Conservation (phyloP, 371 early-diverging fungal genomes). For the Haplosporangium sp. region DNA sequence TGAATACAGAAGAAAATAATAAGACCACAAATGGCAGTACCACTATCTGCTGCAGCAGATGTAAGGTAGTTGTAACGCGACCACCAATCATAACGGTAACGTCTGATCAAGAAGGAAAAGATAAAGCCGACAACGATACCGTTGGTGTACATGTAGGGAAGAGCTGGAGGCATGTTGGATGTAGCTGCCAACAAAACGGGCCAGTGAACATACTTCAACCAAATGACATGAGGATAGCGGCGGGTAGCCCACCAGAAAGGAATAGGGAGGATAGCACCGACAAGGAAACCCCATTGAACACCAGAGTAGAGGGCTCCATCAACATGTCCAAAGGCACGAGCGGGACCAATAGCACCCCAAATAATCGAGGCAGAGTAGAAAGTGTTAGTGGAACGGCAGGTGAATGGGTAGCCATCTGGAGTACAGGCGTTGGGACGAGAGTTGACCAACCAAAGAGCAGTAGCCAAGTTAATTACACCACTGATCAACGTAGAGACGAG, state of each 20-base stretch:
- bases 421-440: slow-evolving; percentile 72
- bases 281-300: slow-evolving; percentile 63
- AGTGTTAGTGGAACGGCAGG: slow-evolving; percentile 73
- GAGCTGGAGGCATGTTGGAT: slow-evolving; percentile 47
- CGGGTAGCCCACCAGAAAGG: slow-evolving; percentile 57
- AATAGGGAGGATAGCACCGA: slow-evolving; percentile 49
- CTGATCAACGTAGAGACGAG: slow-evolving; percentile 61
- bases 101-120: slow-evolving; percentile 71
- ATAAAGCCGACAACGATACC: slow-evolving; percentile 74
- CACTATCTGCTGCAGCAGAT: slow-evolving; percentile 81
- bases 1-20: slow-evolving; percentile 66
- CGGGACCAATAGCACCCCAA: slow-evolving; percentile 85
- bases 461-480: slow-evolving; percentile 64
- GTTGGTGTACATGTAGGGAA: slow-evolving; percentile 61
- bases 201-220: slow-evolving; percentile 66
- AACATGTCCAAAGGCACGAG: slow-evolving; percentile 71
- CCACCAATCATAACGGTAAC: slow-evolving; percentile 77
- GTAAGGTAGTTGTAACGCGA: slow-evolving; percentile 77
- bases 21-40: slow-evolving; percentile 64
- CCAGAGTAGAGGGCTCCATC: slow-evolving; percentile 46
- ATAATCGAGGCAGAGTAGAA: slow-evolving; percentile 80
- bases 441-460: slow-evolving; percentile 75
- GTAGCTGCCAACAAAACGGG: slow-evolving; percentile 45
- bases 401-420: slow-evolving; percentile 60
- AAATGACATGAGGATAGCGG: slow-evolving; percentile 60